Evolutionary conservation across 2,329 filamentous ascomycete genomes (phyloP).

Genomic region (Botrytis elliptica): DNA sequence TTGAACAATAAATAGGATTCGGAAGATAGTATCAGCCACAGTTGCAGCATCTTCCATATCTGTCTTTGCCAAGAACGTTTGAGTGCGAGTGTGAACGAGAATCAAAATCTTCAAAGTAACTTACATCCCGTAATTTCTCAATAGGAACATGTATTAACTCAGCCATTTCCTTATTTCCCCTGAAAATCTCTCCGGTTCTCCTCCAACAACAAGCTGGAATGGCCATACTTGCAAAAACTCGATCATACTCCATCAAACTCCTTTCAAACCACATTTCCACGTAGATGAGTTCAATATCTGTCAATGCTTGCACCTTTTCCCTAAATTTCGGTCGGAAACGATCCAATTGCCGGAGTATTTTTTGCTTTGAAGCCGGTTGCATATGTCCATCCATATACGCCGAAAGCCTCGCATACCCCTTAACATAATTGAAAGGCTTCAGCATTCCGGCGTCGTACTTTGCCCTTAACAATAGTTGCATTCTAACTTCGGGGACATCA

Average conservation of each 20-base stretch:
- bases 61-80: slow-evolving; percentile 8
- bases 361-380: slow-evolving; percentile 76
- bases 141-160: slow-evolving; percentile 92
- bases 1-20: background rate
- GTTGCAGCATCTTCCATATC: background rate
- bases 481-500: slow-evolving; percentile 84
- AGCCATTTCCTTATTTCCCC: slow-evolving; percentile 98
- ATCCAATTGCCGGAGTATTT: slow-evolving; percentile 88
- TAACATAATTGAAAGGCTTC: slow-evolving; percentile 97
- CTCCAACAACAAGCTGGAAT: slow-evolving; percentile 98
- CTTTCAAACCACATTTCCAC: slow-evolving; percentile 99
- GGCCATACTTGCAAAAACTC: slow-evolving; percentile 98
- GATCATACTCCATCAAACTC: slow-evolving; percentile 95
- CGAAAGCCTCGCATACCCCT: slow-evolving; percentile 86
- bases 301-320: slow-evolving; percentile 88
- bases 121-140: slow-evolving; percentile 83
- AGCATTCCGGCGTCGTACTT: slow-evolving; percentile 95
- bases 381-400: slow-evolving; percentile 91
- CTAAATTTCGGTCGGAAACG: slow-evolving; percentile 94
- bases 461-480: slow-evolving; percentile 89
- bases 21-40: slow-evolving; percentile 16
- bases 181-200: slow-evolving; percentile 92
- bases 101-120: slow-evolving; percentile 41
- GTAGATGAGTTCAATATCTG: slow-evolving; percentile 88
- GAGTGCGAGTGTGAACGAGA: slow-evolving; percentile 2